Evolutionary conservation across 192 early-diverging fungal species (phyloP).

Genomic region (Coemansia sp.): DNA sequence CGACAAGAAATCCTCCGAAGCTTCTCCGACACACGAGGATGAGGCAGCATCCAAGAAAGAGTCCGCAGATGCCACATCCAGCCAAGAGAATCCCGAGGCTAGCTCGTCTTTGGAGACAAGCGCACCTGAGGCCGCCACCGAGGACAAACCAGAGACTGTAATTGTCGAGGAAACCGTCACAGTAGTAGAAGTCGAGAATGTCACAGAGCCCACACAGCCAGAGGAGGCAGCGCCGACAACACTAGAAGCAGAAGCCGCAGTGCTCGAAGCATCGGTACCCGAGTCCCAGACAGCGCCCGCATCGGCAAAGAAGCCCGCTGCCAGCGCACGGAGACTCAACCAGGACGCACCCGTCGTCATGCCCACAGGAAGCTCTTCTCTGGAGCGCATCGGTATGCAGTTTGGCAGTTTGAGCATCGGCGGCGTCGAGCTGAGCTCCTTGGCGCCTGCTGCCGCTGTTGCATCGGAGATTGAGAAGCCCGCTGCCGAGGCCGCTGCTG

Average conservation of each 20-base stretch:
- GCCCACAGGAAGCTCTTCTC: constrained; percentile 61
- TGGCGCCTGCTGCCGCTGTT: constrained; percentile 49
- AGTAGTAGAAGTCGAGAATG: constrained; percentile 14
- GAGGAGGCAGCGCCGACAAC: background rate
- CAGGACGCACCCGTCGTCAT: constrained; percentile 90
- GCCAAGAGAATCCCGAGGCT: constrained; percentile 6
- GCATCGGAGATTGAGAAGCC: constrained; percentile 38
- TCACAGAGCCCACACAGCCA: constrained; percentile 4
- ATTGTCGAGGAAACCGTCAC: constrained; percentile 12
- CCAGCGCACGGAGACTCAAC: constrained; percentile 67
- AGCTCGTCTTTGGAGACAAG: constrained; percentile 2
- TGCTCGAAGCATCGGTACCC: background rate
- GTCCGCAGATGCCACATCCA: constrained; percentile 3
- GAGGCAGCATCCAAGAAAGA: constrained; percentile 18
- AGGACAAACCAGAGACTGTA: constrained; percentile 21
- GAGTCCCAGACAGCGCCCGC: constrained; percentile 8
- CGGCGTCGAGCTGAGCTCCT: constrained; percentile 51
- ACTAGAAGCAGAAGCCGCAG: constrained; percentile 10
- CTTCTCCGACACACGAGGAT: constrained; percentile 23
- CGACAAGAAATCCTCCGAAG: constrained; percentile 25
- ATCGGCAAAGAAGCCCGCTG: constrained; percentile 26
- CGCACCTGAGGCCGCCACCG: constrained; percentile 2
- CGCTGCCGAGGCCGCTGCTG: constrained; percentile 2
- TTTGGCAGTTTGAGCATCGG: constrained; percentile 75
- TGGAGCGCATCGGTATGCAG: constrained; percentile 66